Conservation (phyloP, 441 rosid genomes). For the Gossypium gossypioides region DNA sequence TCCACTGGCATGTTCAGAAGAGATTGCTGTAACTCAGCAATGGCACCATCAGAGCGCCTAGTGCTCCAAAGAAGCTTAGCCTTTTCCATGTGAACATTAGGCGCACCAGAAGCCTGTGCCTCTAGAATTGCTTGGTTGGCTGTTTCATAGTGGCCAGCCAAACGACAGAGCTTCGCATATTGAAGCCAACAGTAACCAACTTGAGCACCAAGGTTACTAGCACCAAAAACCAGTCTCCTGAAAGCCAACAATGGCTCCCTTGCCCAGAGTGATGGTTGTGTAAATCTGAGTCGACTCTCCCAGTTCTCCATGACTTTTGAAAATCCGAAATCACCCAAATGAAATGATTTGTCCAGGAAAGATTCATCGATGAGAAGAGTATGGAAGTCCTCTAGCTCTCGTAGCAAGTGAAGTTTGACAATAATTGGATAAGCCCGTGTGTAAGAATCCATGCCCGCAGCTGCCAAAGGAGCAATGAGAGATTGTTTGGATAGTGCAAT, state of each 20-base stretch:
- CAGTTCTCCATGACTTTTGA: constrained; percentile 62
- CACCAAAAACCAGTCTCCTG: constrained; percentile 80
- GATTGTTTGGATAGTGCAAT: constrained; percentile 85
- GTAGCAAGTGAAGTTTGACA: constrained; percentile 85
- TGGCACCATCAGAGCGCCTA: constrained; percentile 85
- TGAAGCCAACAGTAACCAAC: constrained; percentile 97
- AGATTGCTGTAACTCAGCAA: constrained; percentile 81
- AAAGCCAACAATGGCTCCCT: constrained; percentile 95
- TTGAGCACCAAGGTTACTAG: constrained; percentile 77
- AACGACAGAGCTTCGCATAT: constrained; percentile 96
- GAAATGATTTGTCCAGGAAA: constrained; percentile 75
- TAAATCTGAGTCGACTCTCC: constrained; percentile 86
- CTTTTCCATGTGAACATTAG: constrained; percentile 89
- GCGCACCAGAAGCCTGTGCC: constrained; percentile 90
- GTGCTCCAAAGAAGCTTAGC: constrained; percentile 96
- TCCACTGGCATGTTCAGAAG: constrained; percentile 87
- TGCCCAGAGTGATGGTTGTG: constrained; percentile 90
- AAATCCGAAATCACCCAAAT: constrained; percentile 49
- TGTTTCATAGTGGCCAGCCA: constrained; percentile 96
- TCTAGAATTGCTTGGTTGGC: constrained; percentile 90
- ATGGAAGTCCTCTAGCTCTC: constrained; percentile 86
- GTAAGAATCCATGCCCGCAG: constrained; percentile 99
- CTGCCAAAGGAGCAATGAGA: constrained; percentile 96
- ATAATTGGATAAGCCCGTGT: constrained; percentile 85
- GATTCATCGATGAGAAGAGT: constrained; percentile 60